Evolutionary conservation across 2,329 filamentous ascomycete genomes (phyloP).

Genomic region (Orbilia javanica): DNA sequence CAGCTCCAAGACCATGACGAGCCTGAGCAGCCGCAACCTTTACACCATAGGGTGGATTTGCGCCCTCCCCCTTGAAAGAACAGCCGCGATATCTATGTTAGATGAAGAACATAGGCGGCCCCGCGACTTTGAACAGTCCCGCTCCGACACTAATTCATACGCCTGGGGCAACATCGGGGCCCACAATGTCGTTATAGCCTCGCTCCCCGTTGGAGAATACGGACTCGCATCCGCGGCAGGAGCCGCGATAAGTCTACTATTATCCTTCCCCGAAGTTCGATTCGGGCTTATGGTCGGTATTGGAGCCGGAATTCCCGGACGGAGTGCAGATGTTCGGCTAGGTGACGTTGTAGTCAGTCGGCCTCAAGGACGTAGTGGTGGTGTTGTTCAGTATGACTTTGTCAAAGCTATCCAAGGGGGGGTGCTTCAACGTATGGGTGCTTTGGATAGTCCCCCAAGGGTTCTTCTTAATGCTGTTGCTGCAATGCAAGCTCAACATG

Average conservation of each 20-base stretch:
- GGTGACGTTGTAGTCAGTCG: constrained; percentile 16
- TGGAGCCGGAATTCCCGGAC: constrained; percentile 58
- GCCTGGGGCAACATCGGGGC: constrained; percentile 60
- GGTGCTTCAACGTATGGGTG: not conserved
- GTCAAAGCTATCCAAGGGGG: constrained; percentile 12
- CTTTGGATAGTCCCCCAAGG: not conserved
- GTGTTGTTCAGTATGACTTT: constrained; percentile 28
- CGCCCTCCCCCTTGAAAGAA: constrained; percentile 63
- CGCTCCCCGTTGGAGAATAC: constrained; percentile 59
- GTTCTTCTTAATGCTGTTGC: not conserved
- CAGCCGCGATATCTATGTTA: constrained; percentile 63
- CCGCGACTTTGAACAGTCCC: not conserved
- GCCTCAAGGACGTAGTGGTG: not conserved
- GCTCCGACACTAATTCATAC: constrained; percentile 59
- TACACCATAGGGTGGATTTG: constrained; percentile 64
- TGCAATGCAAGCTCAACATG: not conserved
- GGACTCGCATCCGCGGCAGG: constrained; percentile 62
- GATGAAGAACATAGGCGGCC: constrained; percentile 61
- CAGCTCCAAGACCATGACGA: not conserved
- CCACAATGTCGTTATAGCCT: constrained; percentile 62
- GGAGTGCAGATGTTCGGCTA: constrained; percentile 43
- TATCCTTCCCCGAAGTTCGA: constrained; percentile 61
- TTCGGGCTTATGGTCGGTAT: constrained; percentile 62
- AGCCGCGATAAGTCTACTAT: constrained; percentile 60
- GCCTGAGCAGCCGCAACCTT: no score